A percentile compares a stretch with the other conserved stretches of the same genome.
phyloP scores from a whole-genome alignment of 2,329 filamentous ascomycete genomes.

The Ophidiomyces ophidiicola region DNA sequence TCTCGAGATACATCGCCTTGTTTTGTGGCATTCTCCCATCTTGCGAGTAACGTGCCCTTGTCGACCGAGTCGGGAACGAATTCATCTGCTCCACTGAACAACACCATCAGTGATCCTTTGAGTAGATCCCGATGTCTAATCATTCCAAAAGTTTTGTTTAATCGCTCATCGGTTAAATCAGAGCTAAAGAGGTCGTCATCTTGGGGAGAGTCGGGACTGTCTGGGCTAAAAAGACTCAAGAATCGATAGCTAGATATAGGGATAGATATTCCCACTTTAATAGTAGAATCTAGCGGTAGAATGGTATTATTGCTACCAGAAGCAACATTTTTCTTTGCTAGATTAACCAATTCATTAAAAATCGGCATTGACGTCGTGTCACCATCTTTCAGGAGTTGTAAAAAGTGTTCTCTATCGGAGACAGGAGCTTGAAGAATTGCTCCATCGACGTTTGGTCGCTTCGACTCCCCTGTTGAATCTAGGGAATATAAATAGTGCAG shows the following conservation, averaged over 20 bases:
- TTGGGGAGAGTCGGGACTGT: constrained; percentile 45
- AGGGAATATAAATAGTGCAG: constrained; percentile 48
- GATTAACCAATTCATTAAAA: constrained; percentile 26
- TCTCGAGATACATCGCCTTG: constrained; percentile 20
- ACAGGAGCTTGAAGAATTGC: constrained; percentile 70
- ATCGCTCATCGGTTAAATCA: constrained; percentile 50
- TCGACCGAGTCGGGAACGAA: constrained; percentile 34
- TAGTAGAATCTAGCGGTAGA: constrained; percentile 26
- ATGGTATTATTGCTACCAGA: constrained; percentile 20
- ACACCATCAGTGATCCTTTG: constrained; percentile 30
- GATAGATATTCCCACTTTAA: constrained; percentile 25
- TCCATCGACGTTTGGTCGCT: constrained; percentile 51
- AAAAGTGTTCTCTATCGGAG: constrained; percentile 55
- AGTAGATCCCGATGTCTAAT: constrained; percentile 29
- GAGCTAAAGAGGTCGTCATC: constrained; percentile 85
- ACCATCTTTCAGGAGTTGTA: constrained; percentile 24
- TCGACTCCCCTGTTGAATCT: constrained; percentile 29
- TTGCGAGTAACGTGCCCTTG: constrained; percentile 32
- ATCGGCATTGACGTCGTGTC: constrained; percentile 14
- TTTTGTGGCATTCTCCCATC: constrained; percentile 34
- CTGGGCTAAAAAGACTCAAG: constrained; percentile 43
- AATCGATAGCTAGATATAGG: constrained; percentile 48
- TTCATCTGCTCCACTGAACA: constrained; percentile 39
- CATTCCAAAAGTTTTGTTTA: constrained; percentile 53
- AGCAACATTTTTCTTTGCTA: constrained; percentile 21